Conservation (phyloP, 2,329 filamentous ascomycete genomes). For the Grosmannia penicillata region DNA sequence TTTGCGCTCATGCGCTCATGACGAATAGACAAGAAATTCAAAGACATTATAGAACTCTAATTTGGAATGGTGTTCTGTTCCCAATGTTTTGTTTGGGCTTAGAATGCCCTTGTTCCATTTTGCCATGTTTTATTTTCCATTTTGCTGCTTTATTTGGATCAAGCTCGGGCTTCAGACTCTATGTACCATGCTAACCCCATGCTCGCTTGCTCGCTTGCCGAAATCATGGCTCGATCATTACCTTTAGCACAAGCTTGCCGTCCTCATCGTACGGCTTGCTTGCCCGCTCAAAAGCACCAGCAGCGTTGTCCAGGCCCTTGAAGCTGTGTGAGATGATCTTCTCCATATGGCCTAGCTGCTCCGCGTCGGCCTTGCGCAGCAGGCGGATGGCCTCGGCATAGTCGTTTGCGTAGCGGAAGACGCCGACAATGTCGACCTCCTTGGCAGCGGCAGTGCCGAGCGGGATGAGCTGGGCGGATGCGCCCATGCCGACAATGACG, state of each 20-base stretch:
- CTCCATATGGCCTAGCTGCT: slow-evolving; percentile 44
- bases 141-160: too few relatives aligned
- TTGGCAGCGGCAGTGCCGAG: slow-evolving; percentile 53
- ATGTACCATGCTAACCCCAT: too few relatives aligned
- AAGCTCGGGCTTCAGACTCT: too few relatives aligned
- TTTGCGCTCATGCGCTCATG: too few relatives aligned
- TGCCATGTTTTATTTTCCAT: not conserved
- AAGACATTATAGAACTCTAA: too few relatives aligned
- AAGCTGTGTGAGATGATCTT: slow-evolving; percentile 60
- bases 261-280: slow-evolving; percentile 53
- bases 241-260: slow-evolving; percentile 60
- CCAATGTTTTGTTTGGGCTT: too few relatives aligned
- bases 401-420: slow-evolving; percentile 60
- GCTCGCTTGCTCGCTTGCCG: not conserved
- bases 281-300: slow-evolving; percentile 57
- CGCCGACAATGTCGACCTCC: slow-evolving; percentile 57
- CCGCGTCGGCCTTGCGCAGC: slow-evolving; percentile 28
- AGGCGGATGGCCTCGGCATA: slow-evolving; percentile 44
- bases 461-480: slow-evolving; percentile 52
- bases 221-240: slow-evolving; percentile 37
- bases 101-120: not conserved
- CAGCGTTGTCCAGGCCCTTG: slow-evolving; percentile 44
- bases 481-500: slow-evolving; percentile 59
- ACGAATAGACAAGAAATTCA: too few relatives aligned
- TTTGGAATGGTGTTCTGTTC: too few relatives aligned